phyloP scores from a whole-genome alignment of 2,329 filamentous ascomycete genomes.

The Fusarium decemcellulare region DNA sequence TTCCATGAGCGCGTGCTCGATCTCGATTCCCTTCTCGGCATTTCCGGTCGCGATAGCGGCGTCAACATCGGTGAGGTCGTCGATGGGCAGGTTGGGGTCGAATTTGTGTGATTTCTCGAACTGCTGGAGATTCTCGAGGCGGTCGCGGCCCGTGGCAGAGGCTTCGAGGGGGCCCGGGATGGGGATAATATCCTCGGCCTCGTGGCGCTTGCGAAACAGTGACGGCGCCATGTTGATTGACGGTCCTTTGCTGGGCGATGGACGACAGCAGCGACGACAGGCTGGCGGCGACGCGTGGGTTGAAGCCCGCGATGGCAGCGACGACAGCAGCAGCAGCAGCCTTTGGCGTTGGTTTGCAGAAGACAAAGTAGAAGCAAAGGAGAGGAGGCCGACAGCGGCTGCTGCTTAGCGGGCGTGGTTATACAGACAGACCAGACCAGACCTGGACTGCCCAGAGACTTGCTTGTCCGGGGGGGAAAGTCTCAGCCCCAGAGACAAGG shows the following conservation, averaged over 20 bases:
- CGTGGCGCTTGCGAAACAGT: conserved; percentile 62
- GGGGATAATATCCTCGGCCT: conserved; percentile 62
- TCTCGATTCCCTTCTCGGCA: conserved; percentile 68
- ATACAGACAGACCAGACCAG: conserved; percentile 21
- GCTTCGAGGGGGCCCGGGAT: conserved; percentile 57
- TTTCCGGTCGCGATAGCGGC: conserved; percentile 68
- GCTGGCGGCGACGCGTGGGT: conserved; percentile 37
- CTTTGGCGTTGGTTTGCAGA: conserved; percentile 24
- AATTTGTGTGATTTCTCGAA: conserved; percentile 74
- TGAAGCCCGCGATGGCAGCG: conserved; percentile 41
- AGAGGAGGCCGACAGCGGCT: conserved; percentile 38
- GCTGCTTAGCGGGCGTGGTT: conserved; percentile 37
- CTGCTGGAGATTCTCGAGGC: conserved; percentile 64
- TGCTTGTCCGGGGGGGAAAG: conserved; percentile 11
- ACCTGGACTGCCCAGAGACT: conserved; percentile 3
- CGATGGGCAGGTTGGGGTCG: conserved; percentile 76
- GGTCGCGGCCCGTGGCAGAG: conserved; percentile 57
- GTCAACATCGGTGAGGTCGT: conserved; percentile 73
- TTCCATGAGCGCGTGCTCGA: conserved; percentile 71
- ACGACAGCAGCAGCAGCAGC: conserved; percentile 16
- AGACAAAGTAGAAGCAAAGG: conserved; percentile 35
- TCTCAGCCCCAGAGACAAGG: conserved; percentile 37
- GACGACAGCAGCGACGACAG: conserved; percentile 24
- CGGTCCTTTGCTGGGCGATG: conserved; percentile 25
- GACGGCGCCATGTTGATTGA: conserved; percentile 50